Percentiles rank a stretch among this genome's conserved stretches.
Conservation (phyloP, 768 basidiomycete species). For the Lentinula detonsa region DNA sequence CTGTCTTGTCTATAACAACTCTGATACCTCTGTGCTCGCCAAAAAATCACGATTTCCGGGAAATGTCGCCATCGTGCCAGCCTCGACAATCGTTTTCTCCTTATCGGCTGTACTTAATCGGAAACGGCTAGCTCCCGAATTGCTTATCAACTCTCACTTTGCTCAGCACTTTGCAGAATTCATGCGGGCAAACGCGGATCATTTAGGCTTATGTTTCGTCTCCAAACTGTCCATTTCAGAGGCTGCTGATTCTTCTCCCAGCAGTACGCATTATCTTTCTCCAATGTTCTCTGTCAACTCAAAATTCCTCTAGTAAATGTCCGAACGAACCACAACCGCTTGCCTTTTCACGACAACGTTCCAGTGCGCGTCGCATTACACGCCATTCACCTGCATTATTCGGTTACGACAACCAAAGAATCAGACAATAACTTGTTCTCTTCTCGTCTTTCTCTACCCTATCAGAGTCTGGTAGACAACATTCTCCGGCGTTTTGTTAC, state of each 20-base stretch:
- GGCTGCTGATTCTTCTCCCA: slow-evolving; percentile 27
- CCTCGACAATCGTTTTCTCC: slow-evolving; percentile 44
- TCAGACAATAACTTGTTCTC: slow-evolving; percentile 43
- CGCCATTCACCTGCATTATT: slow-evolving; percentile 27
- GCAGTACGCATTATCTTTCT: slow-evolving; percentile 26
- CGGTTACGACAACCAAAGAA: slow-evolving; percentile 20
- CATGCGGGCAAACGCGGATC: slow-evolving; percentile 49
- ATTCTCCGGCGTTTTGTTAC: slow-evolving; percentile 48
- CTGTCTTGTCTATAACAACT: slow-evolving; percentile 19
- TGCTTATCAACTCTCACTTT: slow-evolving; percentile 45
- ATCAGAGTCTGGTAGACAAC: slow-evolving; percentile 44
- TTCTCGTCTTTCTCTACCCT: slow-evolving; percentile 47
- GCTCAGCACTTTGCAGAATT: slow-evolving; percentile 43
- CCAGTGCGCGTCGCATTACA: slow-evolving; percentile 36
- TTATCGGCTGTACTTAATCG: slow-evolving; percentile 51
- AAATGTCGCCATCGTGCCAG: slow-evolving; percentile 42
- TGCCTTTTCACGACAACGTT: slow-evolving; percentile 18
- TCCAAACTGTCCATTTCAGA: slow-evolving; percentile 48
- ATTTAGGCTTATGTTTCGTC: slow-evolving; percentile 52
- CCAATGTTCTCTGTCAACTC: not conserved
- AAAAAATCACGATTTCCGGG: slow-evolving; percentile 31
- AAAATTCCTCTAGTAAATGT: slow-evolving; percentile 27
- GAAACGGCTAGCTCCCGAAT: slow-evolving; percentile 26
- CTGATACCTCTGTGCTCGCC: slow-evolving; percentile 22
- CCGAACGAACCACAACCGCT: slow-evolving; percentile 26